These are phyloP conservation scores for Bidens hawaiensis DNA, from an alignment of 140 eudicot species.

Conservation along the genomic window DNA sequence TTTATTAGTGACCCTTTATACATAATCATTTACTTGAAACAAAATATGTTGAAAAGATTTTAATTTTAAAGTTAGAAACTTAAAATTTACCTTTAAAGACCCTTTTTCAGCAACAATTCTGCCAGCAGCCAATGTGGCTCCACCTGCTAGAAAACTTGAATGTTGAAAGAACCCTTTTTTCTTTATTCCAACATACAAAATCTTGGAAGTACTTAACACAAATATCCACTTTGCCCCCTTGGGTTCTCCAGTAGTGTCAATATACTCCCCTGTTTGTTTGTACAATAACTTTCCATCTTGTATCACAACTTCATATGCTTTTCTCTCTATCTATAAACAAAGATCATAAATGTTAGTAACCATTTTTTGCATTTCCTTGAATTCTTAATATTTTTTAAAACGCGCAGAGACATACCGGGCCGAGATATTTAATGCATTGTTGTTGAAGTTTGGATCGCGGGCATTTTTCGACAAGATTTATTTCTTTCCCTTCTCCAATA, in stretches of 20 bases:
- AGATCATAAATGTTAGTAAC: conserved; percentile 16
- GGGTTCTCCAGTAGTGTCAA: conserved; percentile 49
- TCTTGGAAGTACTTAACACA: conserved; percentile 75
- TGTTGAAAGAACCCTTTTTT: conserved; percentile 94
- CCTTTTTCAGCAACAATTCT: conserved; percentile 82
- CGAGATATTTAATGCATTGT: conserved; percentile 97
- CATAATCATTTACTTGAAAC: not conserved
- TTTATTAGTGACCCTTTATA: conserved; percentile 3
- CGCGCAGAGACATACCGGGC: conserved; percentile 52
- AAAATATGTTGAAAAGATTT: not conserved
- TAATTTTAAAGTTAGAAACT: not conserved
- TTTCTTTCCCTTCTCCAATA: conserved; percentile 93
- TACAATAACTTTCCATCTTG: conserved; percentile 60
- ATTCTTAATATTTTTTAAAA: not conserved
- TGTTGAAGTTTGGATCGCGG: conserved; percentile 79
- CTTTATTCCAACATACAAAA: conserved; percentile 72
- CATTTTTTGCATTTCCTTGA: not conserved
- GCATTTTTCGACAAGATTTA: conserved; percentile 73
- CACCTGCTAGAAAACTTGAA: conserved; percentile 96
- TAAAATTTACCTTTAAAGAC: conserved; percentile 38
- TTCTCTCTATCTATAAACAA: conserved; percentile 60
- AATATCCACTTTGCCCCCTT: conserved; percentile 91
- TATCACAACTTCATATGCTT: conserved; percentile 67
- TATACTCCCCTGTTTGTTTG: conserved; percentile 59
- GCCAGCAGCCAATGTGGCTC: conserved; percentile 95